Base-by-base conservation (phyloP, 208 protist genomes). In the Angomonas deanei region DNA sequence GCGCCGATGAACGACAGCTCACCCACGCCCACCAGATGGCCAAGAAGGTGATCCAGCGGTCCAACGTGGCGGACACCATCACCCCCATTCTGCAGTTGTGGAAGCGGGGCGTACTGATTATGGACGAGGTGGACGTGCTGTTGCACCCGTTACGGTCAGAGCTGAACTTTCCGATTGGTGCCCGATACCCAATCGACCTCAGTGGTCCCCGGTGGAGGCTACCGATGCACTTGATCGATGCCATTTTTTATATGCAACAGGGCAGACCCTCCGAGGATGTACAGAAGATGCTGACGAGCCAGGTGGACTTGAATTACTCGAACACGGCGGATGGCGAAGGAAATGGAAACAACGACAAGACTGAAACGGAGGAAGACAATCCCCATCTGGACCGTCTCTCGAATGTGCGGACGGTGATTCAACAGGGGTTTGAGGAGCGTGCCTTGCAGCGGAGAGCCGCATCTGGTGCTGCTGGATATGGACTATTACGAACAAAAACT, bases 141-240 rank as follows among this genome's bases (percentile, higher is more conserved):
- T 78, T 98, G 46, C 93, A 98, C 67, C 96, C 96, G 31, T 86
- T 98, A 38, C 92, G 93, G 39, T 96, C 87, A 0, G 96, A 98
- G 77, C 84, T 98, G 42, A 98, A 98, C 76, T 98, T 97, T 76
- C 96, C 96, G 13, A 97, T 98, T 71, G 93, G 96, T 4, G 61
- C 77, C 34, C 96, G 95, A 72, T 62, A 94, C 59, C 83, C 92
- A 8, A 88, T 98, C 56, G 94, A 98, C 74, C 69, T 97, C 46
- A 85, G 78, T 23, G 81, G 85, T 30, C 72, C 76, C 30, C 92
- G 96, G 8, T 98, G 96, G 96, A 69, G 87, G 30, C 78, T 98
- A 48, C 92, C 96, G 27, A 97, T 98, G 10, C 91, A 97, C 66
- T 60, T 97, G 21, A 70, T 98, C 30, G 93, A 98, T 59, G 88